Percentiles rank a stretch among this genome's conserved stretches.
These are phyloP conservation scores for Ceratocystis cacaofunesta DNA, from an alignment of 2,329 filamentous ascomycete genomes.

Conservation along the genomic window DNA sequence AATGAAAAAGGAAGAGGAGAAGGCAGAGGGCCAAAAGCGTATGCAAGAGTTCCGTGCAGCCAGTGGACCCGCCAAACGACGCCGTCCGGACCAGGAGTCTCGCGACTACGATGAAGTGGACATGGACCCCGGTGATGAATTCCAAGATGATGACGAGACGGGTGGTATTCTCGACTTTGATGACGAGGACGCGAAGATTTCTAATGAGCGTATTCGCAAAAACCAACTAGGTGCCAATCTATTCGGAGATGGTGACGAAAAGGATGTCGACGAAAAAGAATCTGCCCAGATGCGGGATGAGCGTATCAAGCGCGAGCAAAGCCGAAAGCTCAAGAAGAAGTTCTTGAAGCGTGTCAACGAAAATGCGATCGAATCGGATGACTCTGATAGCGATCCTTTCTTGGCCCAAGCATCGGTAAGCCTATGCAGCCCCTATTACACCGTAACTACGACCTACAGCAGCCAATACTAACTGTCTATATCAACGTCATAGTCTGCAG, in stretches of 20 bases:
- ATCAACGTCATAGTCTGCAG: conserved; percentile 13
- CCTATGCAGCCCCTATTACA: not conserved
- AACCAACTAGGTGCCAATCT: conserved; percentile 79
- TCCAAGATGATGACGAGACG: conserved; percentile 79
- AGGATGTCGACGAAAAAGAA: conserved; percentile 58
- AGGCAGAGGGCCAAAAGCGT: conserved; percentile 37
- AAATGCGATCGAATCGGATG: conserved; percentile 66
- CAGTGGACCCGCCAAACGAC: conserved; percentile 13
- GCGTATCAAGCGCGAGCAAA: conserved; percentile 51
- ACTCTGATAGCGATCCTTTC: conserved; percentile 31
- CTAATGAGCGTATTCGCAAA: conserved; percentile 57
- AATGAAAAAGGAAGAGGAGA: conserved; percentile 49
- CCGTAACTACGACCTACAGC: too few species aligned
- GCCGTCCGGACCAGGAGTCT: conserved; percentile 10
- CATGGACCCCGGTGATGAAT: conserved; percentile 50
- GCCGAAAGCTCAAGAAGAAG: conserved; percentile 65
- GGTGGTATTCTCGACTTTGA: conserved; percentile 60
- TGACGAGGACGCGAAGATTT: conserved; percentile 64
- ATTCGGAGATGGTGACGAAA: conserved; percentile 56
- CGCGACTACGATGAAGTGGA: conserved; percentile 54
- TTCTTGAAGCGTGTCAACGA: conserved; percentile 76
- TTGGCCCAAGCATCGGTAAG: conserved; percentile 24
- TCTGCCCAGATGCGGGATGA: conserved; percentile 55
- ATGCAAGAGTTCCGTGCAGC: conserved; percentile 35
- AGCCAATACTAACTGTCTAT: too few species aligned